phyloP scores from a whole-genome alignment of 2,329 filamentous ascomycete species.

The Penicillium sp. region DNA sequence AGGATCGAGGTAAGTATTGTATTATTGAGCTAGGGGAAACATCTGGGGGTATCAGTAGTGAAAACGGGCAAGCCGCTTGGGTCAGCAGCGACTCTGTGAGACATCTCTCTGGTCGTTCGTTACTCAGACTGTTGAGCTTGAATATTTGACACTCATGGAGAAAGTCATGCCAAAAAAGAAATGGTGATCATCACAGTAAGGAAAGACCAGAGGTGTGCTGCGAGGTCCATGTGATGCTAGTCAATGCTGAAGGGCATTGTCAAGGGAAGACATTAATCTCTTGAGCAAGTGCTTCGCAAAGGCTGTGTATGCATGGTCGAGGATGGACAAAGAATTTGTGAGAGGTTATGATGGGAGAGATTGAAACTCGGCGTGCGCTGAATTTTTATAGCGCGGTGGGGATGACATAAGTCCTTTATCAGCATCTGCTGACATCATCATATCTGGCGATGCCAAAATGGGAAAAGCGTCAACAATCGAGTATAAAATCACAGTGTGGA shows the following conservation, averaged over 20 bases:
- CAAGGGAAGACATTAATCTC: constrained; percentile 12
- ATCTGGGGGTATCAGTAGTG: background rate
- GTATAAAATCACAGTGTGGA: background rate
- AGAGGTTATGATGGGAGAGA: background rate
- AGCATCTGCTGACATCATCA: no score
- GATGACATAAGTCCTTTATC: background rate
- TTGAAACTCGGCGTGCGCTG: background rate
- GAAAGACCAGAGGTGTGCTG: constrained; percentile 8
- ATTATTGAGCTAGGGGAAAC: background rate
- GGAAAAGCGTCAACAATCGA: constrained; percentile 3
- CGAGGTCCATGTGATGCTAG: background rate
- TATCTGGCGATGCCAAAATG: background rate
- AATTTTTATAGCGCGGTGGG: constrained; percentile 7
- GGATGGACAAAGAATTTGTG: background rate
- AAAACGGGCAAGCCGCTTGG: background rate
- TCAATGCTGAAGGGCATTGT: background rate
- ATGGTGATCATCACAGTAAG: constrained; percentile 29
- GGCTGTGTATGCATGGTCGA: background rate
- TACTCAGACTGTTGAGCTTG: constrained; percentile 39
- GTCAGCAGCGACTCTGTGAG: background rate
- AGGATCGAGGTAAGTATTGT: constrained; percentile 2
- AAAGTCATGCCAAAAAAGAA: constrained; percentile 27
- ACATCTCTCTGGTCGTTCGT: constrained; percentile 6
- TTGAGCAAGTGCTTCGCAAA: constrained; percentile 1
- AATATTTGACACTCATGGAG: constrained; percentile 28